phyloP scores from a whole-genome alignment of 2,329 filamentous ascomycete genomes.

The Monosporascus ibericus region DNA sequence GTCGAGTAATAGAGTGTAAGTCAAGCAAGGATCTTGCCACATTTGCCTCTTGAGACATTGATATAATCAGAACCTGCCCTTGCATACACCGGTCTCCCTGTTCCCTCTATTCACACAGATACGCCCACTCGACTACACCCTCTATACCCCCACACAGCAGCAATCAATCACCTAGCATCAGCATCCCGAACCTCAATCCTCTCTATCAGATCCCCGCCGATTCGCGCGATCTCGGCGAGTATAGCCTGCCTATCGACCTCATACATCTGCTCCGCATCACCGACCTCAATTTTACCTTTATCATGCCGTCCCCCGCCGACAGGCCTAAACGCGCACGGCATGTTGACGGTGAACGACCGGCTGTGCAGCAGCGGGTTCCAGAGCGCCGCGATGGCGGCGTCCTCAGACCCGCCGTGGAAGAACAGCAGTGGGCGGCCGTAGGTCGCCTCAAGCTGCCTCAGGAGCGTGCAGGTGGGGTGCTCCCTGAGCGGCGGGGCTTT shows the following conservation, averaged over 20 bases:
- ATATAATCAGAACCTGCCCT: too few relatives aligned
- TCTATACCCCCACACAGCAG: too few relatives aligned
- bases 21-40: too few relatives aligned
- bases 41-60: too few relatives aligned
- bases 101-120: too few relatives aligned
- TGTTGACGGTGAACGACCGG: conserved; percentile 63
- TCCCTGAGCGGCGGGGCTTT: conserved; percentile 43
- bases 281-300: conserved; percentile 20
- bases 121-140: too few relatives aligned
- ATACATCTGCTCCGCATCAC: conserved; percentile 36
- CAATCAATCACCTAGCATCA: neutral
- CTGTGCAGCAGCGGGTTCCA: conserved; percentile 50
- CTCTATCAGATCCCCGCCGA: conserved; percentile 62
- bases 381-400: conserved; percentile 51
- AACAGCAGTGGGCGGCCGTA: conserved; percentile 71
- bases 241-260: conserved; percentile 63
- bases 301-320: conserved; percentile 17
- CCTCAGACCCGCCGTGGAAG: conserved; percentile 61
- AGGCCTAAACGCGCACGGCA: conserved; percentile 62
- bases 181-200: conserved; percentile 49
- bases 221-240: conserved; percentile 64
- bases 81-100: too few relatives aligned
- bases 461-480: conserved; percentile 56
- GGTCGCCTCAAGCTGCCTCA: conserved; percentile 58
- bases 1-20: too few relatives aligned